These are phyloP conservation scores for Backusella parvicylindrica DNA, from an alignment of 192 early-diverging fungal species.

Conservation along the genomic window DNA sequence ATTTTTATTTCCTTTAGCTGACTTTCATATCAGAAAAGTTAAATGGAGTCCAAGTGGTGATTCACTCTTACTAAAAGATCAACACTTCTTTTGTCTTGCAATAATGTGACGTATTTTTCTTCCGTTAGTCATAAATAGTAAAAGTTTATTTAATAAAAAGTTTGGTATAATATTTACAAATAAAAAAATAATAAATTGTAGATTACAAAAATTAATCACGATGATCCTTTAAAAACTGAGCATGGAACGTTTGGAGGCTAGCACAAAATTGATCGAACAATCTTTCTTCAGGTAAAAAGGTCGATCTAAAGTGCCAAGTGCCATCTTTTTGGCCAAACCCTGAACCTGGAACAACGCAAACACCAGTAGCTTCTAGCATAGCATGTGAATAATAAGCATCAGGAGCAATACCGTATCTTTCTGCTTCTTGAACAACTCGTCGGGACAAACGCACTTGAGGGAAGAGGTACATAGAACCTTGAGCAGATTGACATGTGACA, in stretches of 20 bases:
- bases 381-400: slow-evolving; percentile 90
- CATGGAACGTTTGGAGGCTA: slow-evolving; percentile 75
- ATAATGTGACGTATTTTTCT: background rate
- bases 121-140: background rate
- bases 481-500: slow-evolving; percentile 79
- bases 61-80: slow-evolving; percentile 65
- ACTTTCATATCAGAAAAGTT: slow-evolving; percentile 58
- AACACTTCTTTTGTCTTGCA: slow-evolving; percentile 68
- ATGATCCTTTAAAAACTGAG: slow-evolving; percentile 55
- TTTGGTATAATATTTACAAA: background rate
- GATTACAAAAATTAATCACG: background rate
- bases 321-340: slow-evolving; percentile 89
- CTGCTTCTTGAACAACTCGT: slow-evolving; percentile 72
- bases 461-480: slow-evolving; percentile 97
- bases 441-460: slow-evolving; percentile 75
- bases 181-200: background rate
- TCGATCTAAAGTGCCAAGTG: slow-evolving; percentile 94
- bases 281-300: slow-evolving; percentile 91
- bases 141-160: slow-evolving; percentile 1
- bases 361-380: slow-evolving; percentile 90
- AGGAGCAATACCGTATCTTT: slow-evolving; percentile 61
- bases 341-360: slow-evolving; percentile 85
- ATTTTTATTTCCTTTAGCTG: slow-evolving; percentile 27
- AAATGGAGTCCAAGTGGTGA: slow-evolving; percentile 73
- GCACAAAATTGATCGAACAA: slow-evolving; percentile 86